Base-by-base conservation (phyloP, 1,139 yeast genomes). In the Pichia sp. region DNA sequence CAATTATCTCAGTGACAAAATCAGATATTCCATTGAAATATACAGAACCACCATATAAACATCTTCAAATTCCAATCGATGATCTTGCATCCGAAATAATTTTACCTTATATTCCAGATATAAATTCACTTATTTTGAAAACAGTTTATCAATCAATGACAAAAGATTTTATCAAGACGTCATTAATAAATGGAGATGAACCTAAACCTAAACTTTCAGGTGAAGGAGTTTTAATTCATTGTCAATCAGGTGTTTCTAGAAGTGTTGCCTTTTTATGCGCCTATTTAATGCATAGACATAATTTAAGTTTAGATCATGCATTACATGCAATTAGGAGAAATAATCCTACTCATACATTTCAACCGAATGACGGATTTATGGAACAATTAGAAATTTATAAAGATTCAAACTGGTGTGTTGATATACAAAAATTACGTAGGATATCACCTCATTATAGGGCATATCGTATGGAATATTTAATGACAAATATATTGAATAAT, bases 181-280 rank as follows among this genome's bases (percentile, higher is more conserved):
- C 39, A 24, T 9, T 28, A 3, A 30, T 23, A n/a, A n/a, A 34
- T 31, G 26, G 40, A 29, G 26, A 27, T 10, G 61, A 31, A 67
- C 64, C 16, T 64, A 66, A 49, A 29, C 46, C 47, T 60, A 42
- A 69, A 72, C 43, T 84, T 77, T 49, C 57, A 59, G 49, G 73
- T 72, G 2, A 69, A 68, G 35, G 43, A 24, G 67, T 83, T 0
- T 66, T 80, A 39, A 68, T 84, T 6, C 87, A 83, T 59, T 84
- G 94, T 60, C 87, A 89, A 46, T 96, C 96, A 29, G 98, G 98
- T 1, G 76, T 80, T 27, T 86, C 96, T 3, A 68, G 98, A 52
- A 83, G 96, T 1, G 87, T 78, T 0, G 68, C 95, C 0, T 69
- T 87, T 30, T 68, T 80, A 12, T 71, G 81, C 35, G 95, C 95